Evolutionary conservation across 495 filamentous ascomycete genomes (phyloP).

Genomic region (Penicillium taxi): DNA sequence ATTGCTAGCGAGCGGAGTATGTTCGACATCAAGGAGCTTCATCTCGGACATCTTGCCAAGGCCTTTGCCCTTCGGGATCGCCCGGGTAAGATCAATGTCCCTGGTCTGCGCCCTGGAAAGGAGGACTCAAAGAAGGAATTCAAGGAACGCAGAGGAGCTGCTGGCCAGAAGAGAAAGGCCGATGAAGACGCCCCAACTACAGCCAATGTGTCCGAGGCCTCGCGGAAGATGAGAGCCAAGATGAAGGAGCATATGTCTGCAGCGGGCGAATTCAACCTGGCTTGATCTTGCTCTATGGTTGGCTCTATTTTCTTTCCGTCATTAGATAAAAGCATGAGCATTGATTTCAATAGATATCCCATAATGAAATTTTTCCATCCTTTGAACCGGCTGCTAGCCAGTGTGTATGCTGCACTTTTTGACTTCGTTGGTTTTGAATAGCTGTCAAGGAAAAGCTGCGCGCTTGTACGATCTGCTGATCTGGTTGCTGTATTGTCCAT

Average conservation of each 20-base stretch:
- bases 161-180: constrained; percentile 33
- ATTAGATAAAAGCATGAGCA: constrained; percentile 27
- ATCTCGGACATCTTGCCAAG: constrained; percentile 91
- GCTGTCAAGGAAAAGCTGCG: constrained; percentile 25
- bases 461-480: background rate
- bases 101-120: constrained; percentile 44
- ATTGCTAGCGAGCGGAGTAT: constrained; percentile 69
- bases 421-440: constrained; percentile 56
- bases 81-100: constrained; percentile 76
- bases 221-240: constrained; percentile 69
- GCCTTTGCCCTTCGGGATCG: constrained; percentile 81
- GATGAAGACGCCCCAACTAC: constrained; percentile 26
- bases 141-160: constrained; percentile 32
- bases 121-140: constrained; percentile 42
- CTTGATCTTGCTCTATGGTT: constrained; percentile 35
- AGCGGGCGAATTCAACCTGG: constrained; percentile 84
- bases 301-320: constrained; percentile 22
- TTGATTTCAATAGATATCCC: constrained; percentile 73
- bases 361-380: constrained; percentile 92
- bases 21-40: constrained; percentile 83
- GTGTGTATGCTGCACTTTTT: constrained; percentile 61
- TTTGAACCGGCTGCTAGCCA: constrained; percentile 91
- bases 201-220: constrained; percentile 54
- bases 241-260: constrained; percentile 67
- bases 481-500: too few relatives aligned